Evolutionary conservation across 768 basidiomycete genomes (phyloP).

Genomic region (Mycena polygramma): DNA sequence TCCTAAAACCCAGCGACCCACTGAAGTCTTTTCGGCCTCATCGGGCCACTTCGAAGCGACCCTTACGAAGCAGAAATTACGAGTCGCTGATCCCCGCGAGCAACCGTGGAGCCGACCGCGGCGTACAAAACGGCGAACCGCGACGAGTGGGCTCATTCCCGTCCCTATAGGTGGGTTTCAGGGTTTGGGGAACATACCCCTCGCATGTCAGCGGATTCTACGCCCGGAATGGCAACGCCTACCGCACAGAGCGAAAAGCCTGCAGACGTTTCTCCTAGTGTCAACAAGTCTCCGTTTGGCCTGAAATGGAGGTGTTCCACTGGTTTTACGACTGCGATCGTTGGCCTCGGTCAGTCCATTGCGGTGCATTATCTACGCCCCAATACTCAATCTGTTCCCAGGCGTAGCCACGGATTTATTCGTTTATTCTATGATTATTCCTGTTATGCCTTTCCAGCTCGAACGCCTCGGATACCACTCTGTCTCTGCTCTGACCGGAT

Average conservation of each 20-base stretch:
- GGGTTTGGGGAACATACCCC: neutral
- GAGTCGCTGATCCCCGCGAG: neutral
- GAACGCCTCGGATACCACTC: conserved; percentile 58
- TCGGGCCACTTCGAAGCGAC: neutral
- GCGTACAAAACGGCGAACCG: neutral
- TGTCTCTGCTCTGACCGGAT: conserved; percentile 67
- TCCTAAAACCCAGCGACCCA: too few relatives aligned
- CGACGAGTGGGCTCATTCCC: neutral
- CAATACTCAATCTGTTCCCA: conserved; percentile 31
- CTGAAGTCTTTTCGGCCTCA: too few relatives aligned
- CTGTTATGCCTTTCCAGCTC: conserved; percentile 75
- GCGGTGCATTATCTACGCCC: neutral
- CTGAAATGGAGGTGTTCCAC: conserved; percentile 26
- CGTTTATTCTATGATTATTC: conserved; percentile 73
- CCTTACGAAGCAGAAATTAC: neutral
- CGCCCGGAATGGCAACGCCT: neutral
- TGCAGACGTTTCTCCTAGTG: neutral
- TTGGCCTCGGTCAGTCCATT: conserved; percentile 21
- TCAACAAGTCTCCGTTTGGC: conserved; percentile 2
- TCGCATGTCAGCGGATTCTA: neutral
- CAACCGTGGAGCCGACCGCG: neutral
- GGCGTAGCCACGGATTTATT: conserved; percentile 65
- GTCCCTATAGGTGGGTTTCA: neutral
- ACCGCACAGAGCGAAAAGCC: neutral
- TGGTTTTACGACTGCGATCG: conserved; percentile 16